Evolutionary conservation across 2,329 filamentous ascomycete species (phyloP).

Genomic region (Apiospora arundinis): DNA sequence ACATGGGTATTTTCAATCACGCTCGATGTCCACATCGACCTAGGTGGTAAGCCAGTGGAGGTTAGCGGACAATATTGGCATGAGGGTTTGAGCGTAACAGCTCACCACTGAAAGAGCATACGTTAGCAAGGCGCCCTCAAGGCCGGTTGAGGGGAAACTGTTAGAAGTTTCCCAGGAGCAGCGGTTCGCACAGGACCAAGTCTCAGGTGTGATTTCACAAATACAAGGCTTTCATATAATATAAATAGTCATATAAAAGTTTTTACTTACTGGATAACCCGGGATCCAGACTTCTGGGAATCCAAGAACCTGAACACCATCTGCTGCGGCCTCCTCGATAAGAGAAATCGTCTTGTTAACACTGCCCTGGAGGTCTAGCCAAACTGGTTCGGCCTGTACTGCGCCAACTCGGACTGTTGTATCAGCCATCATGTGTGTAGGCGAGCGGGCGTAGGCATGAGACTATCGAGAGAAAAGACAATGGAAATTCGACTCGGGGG

Average conservation of each 20-base stretch:
- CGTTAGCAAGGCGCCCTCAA: background rate
- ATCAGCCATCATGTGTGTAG: background rate
- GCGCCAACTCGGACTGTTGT: slow-evolving; percentile 49
- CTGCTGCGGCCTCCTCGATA: slow-evolving; percentile 60
- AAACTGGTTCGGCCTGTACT: slow-evolving; percentile 64
- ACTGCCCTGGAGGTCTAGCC: slow-evolving; percentile 62
- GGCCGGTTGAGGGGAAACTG: background rate
- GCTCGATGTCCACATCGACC: slow-evolving; percentile 46
- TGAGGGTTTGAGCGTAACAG: slow-evolving; percentile 2
- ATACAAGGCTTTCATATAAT: background rate
- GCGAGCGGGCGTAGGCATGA: background rate
- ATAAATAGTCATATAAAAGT: background rate
- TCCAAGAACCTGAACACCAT: slow-evolving; percentile 57
- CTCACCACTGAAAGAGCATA: slow-evolving; percentile 17
- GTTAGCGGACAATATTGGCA: slow-evolving; percentile 28
- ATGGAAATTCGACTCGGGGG: background rate
- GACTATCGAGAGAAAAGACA: background rate
- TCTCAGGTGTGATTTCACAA: no score
- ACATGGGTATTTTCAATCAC: slow-evolving; percentile 49
- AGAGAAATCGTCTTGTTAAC: slow-evolving; percentile 63
- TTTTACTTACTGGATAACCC: slow-evolving; percentile 14
- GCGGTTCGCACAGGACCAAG: background rate
- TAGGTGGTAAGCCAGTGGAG: slow-evolving; percentile 34
- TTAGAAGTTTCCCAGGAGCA: background rate
- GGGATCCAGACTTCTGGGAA: slow-evolving; percentile 57